Evolutionary conservation across 306 rosid genomes (phyloP).

Genomic region (Fagus sylvatica): DNA sequence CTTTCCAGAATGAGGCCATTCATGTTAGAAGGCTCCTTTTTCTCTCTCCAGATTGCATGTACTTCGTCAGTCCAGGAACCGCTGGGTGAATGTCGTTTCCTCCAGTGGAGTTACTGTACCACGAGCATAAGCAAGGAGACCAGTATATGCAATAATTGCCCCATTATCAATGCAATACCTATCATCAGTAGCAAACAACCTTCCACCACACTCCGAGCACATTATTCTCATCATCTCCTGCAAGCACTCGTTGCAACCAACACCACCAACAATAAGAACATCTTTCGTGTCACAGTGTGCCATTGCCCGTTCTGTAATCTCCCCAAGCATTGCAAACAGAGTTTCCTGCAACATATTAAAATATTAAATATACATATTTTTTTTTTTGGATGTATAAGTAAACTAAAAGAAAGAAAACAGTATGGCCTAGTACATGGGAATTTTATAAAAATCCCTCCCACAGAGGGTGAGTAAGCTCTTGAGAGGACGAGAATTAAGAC

Average conservation of each 20-base stretch:
- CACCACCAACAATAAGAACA: conserved; percentile 94
- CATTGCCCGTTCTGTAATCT: conserved; percentile 96
- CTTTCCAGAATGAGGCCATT: conserved; percentile 32
- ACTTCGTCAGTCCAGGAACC: conserved; percentile 94
- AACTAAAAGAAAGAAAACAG: background rate
- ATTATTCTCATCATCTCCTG: conserved; percentile 94
- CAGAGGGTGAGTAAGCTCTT: background rate
- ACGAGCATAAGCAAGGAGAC: conserved; percentile 79
- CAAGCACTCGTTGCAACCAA: conserved; percentile 85
- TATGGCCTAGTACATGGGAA: background rate
- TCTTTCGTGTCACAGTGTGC: conserved; percentile 91
- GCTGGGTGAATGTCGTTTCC: conserved; percentile 81
- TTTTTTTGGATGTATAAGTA: background rate
- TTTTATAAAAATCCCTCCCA: background rate
- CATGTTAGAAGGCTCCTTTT: conserved; percentile 25
- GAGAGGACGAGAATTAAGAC: background rate
- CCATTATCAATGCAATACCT: conserved; percentile 92
- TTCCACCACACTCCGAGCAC: conserved; percentile 91
- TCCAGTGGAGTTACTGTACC: conserved; percentile 65
- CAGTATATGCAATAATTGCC: conserved; percentile 95
- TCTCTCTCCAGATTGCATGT: conserved; percentile 84
- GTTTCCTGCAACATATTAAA: conserved; percentile 57
- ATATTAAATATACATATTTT: no score
- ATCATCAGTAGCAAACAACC: conserved; percentile 89
- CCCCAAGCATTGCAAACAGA: conserved; percentile 89